phyloP scores from a whole-genome alignment of 306 rosid species.

The Prinsepia uniflora region DNA sequence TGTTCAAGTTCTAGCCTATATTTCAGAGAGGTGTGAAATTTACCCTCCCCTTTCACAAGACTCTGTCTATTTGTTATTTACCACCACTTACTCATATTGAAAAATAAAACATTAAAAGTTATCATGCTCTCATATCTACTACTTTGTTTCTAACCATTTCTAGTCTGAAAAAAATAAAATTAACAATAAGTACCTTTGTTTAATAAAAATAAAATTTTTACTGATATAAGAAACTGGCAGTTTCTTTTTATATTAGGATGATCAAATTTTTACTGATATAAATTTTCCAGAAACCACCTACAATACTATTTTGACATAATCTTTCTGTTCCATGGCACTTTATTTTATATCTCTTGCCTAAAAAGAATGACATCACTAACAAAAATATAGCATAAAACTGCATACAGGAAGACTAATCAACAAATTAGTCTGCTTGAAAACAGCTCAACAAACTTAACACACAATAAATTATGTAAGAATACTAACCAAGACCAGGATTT shows the following conservation, averaged over 20 bases:
- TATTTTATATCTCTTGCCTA: background rate
- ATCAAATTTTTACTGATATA: too few relatives aligned
- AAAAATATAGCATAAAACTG: background rate
- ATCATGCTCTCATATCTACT: background rate
- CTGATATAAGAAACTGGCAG: background rate
- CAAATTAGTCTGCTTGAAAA: background rate
- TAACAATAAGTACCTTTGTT: background rate
- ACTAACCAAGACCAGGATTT: conserved; percentile 72
- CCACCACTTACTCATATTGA: background rate
- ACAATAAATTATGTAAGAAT: conserved; percentile 4
- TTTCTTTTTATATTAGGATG: background rate
- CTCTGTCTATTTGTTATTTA: background rate
- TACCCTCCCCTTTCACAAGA: background rate
- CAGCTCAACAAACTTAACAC: background rate
- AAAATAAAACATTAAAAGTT: background rate
- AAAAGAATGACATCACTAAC: background rate
- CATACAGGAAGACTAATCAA: conserved; percentile 4
- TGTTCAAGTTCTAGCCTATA: background rate
- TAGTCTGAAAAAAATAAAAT: background rate
- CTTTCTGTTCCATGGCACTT: background rate
- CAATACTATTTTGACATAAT: background rate
- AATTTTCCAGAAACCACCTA: too few relatives aligned
- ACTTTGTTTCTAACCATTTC: background rate
- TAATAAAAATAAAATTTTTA: background rate
- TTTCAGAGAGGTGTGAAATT: background rate